Evolutionary conservation across 805 yeast species (phyloP).

Genomic region (Metschnikowia noctiluminum): DNA sequence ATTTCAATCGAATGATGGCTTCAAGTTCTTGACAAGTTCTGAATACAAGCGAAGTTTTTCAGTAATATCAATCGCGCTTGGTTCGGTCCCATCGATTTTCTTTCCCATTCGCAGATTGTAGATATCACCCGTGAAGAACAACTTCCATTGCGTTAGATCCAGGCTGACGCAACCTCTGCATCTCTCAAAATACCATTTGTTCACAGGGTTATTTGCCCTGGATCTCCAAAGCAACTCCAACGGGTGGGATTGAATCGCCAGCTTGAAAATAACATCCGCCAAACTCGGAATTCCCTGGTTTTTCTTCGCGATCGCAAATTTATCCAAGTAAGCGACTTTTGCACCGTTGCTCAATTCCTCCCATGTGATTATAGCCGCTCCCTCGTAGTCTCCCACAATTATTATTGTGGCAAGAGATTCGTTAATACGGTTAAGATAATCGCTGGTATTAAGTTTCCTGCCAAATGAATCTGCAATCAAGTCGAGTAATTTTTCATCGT

Average conservation of each 20-base stretch:
- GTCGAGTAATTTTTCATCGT: slow-evolving; percentile 52
- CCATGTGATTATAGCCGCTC: slow-evolving; percentile 89
- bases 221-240: slow-evolving; percentile 88
- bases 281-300: slow-evolving; percentile 91
- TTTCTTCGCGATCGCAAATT: slow-evolving; percentile 82
- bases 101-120: slow-evolving; percentile 34
- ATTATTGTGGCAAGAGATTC: slow-evolving; percentile 70
- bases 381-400: slow-evolving; percentile 92
- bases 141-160: slow-evolving; percentile 37
- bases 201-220: slow-evolving; percentile 79
- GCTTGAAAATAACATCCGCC: slow-evolving; percentile 89
- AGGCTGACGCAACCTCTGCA: slow-evolving; percentile 60
- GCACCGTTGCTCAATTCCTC: slow-evolving; percentile 41
- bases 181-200: slow-evolving; percentile 96
- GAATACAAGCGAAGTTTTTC: slow-evolving; percentile 12
- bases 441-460: slow-evolving; percentile 57
- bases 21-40: slow-evolving; percentile 11
- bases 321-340: slow-evolving; percentile 77
- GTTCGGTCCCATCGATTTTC: slow-evolving; percentile 14
- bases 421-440: slow-evolving; percentile 65
- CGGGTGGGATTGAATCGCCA: slow-evolving; percentile 66
- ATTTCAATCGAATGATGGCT: slow-evolving; percentile 11
- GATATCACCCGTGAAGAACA: slow-evolving; percentile 40
- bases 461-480: slow-evolving; percentile 81
- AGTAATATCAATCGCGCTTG: slow-evolving; percentile 14